Evolutionary conservation across 129 eudicot genomes (phyloP), one percentile per base, ranked within the genome.

Genomic region (Dittrichia graveolens): DNA sequence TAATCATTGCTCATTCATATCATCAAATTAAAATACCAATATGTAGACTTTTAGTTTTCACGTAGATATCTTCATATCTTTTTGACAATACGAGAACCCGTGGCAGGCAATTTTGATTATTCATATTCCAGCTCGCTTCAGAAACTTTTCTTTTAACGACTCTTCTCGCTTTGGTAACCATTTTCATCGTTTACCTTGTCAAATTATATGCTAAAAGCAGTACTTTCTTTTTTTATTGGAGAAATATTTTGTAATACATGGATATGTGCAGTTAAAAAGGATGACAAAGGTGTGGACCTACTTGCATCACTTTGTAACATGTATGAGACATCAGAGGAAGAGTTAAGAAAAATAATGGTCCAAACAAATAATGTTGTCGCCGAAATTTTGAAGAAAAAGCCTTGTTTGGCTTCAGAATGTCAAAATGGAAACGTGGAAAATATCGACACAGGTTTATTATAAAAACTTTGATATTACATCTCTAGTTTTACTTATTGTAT

Each of bases 41-140:
- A 31, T 66, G 59, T 16, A 24, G 38, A 5, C 14, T 61, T 19
- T 71, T 18, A 47, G 38, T 58, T 68, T 56, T 7, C 31, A 31
- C 3, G 55, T 61, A 40, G 47, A 19, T 64, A 18, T 38, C n/a
- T 18, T 55, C 47, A 40, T 67, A 37, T 48, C 74, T 47, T 79
- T 66, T 40, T 62, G 46, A 60, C 74, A 66, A 65, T 43, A 49
- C 8, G 82, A 65, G 61, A 66, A 73, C 72, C 38, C 59, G 62
- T 81, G 47, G 43, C 97, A 94, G 99, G 99, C 96, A n/a, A 83
- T 94, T 54, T 79, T 94, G 83, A 73, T 94, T 49, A 90, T 94
- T 78, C 99, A 94, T 72, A 78, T 90, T 39, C 99, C 99, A 71
- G 67, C 77, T 57, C 81, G 81, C 61, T 81, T 78, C 78, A 88